Percentiles rank a stretch among this genome's conserved stretches.
phyloP scores from a whole-genome alignment of 1,284 basidiomycete species.

The Apiotrichum brassicae region DNA sequence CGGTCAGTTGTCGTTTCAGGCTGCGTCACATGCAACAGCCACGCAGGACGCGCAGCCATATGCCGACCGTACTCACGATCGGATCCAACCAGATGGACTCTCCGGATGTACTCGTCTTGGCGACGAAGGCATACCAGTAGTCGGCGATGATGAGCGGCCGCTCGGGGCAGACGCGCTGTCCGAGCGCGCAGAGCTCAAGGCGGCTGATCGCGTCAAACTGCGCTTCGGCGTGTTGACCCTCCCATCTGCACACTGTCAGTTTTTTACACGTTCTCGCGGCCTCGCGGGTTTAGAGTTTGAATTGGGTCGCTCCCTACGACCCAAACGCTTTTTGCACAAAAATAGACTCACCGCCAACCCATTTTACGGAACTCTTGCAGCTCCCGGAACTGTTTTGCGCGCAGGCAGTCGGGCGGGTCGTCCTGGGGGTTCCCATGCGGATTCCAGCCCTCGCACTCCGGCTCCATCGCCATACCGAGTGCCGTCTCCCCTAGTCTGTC shows the following conservation, averaged over 20 bases:
- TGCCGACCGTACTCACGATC: conserved; percentile 23
- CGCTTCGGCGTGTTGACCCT: conserved; percentile 11
- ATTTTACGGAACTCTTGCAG: conserved; percentile 18
- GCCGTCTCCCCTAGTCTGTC: too few relatives aligned
- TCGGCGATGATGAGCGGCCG: conserved; percentile 33
- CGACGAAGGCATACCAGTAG: conserved; percentile 29
- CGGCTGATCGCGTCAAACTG: conserved; percentile 14
- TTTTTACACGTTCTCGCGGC: too few relatives aligned
- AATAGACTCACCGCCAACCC: neutral
- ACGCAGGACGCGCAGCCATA: too few relatives aligned
- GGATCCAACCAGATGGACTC: conserved; percentile 32
- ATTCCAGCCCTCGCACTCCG: conserved; percentile 19
- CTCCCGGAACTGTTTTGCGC: conserved; percentile 34
- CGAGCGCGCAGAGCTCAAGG: conserved; percentile 28
- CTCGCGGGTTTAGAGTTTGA: too few relatives aligned
- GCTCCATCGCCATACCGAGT: too few relatives aligned
- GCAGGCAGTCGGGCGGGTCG: conserved; percentile 29
- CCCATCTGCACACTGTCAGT: neutral
- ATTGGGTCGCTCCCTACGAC: too few relatives aligned
- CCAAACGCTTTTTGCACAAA: too few relatives aligned
- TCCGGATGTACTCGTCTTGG: conserved; percentile 19
- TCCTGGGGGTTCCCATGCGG: conserved; percentile 10
- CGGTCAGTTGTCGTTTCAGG: too few relatives aligned
- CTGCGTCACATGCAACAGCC: too few relatives aligned
- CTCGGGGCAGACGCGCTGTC: conserved; percentile 23